These are phyloP conservation scores for Candida khao-thaluensis DNA, from an alignment of 805 yeast genomes.

Conservation along the genomic window DNA sequence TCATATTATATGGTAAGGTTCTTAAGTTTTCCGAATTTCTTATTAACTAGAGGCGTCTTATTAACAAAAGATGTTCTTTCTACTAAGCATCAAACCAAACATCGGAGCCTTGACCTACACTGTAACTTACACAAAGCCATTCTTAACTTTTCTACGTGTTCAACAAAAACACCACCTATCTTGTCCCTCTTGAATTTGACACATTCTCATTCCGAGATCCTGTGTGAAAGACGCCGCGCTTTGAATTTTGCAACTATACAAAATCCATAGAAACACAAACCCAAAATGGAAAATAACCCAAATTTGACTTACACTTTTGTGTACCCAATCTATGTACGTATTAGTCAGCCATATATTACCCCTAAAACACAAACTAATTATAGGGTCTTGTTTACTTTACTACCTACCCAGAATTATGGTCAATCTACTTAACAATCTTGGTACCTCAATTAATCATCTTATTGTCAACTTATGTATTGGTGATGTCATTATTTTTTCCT, in stretches of 20 bases:
- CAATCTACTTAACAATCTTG: constrained; percentile 40
- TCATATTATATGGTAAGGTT: too few relatives aligned
- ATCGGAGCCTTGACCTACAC: too few relatives aligned
- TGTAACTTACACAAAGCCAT: too few relatives aligned
- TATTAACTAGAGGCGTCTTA: too few relatives aligned
- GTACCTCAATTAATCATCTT: constrained; percentile 47
- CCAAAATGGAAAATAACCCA: neutral
- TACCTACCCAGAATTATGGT: constrained; percentile 45
- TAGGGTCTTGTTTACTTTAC: constrained; percentile 42
- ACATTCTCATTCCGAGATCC: too few relatives aligned
- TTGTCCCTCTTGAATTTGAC: too few relatives aligned
- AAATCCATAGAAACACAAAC: neutral
- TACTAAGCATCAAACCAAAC: too few relatives aligned
- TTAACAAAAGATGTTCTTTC: too few relatives aligned
- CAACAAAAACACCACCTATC: too few relatives aligned
- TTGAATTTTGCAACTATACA: neutral
- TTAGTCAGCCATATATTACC: neutral
- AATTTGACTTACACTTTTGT: constrained; percentile 10
- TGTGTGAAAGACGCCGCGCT: too few relatives aligned
- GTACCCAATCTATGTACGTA: constrained; percentile 15
- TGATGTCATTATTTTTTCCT: constrained; percentile 45
- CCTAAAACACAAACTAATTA: neutral
- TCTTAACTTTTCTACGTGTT: too few relatives aligned
- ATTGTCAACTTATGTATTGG: constrained; percentile 30
- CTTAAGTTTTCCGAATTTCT: too few relatives aligned